Conservation (phyloP, 805 yeast genomes). For the Cyberlindnera misumaiensis region DNA sequence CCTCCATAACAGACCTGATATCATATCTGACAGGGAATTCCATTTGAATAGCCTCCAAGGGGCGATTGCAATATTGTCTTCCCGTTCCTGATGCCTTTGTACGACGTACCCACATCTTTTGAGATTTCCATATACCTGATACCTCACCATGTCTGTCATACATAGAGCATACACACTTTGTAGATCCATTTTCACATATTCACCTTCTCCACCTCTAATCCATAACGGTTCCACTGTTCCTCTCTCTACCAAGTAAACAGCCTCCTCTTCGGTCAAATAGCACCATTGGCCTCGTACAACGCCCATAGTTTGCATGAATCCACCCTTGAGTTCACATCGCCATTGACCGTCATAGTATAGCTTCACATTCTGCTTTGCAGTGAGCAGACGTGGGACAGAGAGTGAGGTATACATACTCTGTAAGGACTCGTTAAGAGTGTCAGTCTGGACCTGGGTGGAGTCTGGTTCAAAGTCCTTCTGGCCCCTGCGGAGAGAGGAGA, state of each 20-base stretch:
- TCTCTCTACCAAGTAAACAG: constrained; percentile 72
- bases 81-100: constrained; percentile 21
- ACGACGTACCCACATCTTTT: constrained; percentile 77
- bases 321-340: constrained; percentile 56
- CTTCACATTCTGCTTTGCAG: constrained; percentile 38
- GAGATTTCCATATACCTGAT: constrained; percentile 64
- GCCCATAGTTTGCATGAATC: constrained; percentile 71
- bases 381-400: constrained; percentile 38
- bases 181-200: constrained; percentile 37
- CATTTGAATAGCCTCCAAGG: constrained; percentile 1
- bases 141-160: constrained; percentile 40
- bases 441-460: constrained; percentile 50
- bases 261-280: constrained; percentile 59
- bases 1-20: background rate
- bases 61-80: background rate
- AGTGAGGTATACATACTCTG: constrained; percentile 71
- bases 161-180: constrained; percentile 57
- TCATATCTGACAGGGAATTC: background rate
- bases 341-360: constrained; percentile 34
- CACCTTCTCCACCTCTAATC: constrained; percentile 1
- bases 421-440: constrained; percentile 45
- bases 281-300: constrained; percentile 38
- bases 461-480: constrained; percentile 85
- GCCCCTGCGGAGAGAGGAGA: constrained; percentile 57
- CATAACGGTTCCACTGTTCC: constrained; percentile 50